These are phyloP conservation scores for Neocucurbitaria cava DNA, from an alignment of 2,329 filamentous ascomycete genomes.

Conservation along the genomic window DNA sequence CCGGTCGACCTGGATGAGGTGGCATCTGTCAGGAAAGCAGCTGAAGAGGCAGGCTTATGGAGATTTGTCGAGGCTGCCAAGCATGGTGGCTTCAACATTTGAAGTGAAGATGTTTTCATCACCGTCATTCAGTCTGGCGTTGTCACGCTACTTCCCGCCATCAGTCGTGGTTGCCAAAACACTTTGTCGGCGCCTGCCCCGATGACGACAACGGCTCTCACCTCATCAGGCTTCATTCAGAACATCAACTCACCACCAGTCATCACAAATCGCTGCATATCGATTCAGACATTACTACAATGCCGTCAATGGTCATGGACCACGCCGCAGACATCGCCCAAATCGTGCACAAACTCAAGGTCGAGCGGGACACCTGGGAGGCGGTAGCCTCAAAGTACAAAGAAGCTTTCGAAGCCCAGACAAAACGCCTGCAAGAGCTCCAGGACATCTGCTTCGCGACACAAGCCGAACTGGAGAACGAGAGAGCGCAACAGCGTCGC, in stretches of 20 bases:
- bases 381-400: conserved; percentile 37
- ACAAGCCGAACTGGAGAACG: conserved; percentile 43
- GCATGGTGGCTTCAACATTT: conserved; percentile 63
- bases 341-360: conserved; percentile 30
- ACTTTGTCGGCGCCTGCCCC: background rate
- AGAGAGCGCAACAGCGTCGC: conserved; percentile 26
- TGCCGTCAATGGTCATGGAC: conserved; percentile 9
- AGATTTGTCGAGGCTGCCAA: conserved; percentile 73
- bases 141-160: background rate
- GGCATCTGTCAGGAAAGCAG: conserved; percentile 69
- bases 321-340: conserved; percentile 16
- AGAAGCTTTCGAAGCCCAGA: conserved; percentile 35
- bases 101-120: conserved; percentile 4
- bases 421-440: conserved; percentile 27
- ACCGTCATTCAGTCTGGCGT: background rate
- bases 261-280: conserved; percentile 9
- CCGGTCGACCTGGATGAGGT: conserved; percentile 70
- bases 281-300: conserved; percentile 25
- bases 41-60: conserved; percentile 76
- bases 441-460: conserved; percentile 39
- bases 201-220: background rate
- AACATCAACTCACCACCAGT: background rate
- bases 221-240: background rate
- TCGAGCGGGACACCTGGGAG: conserved; percentile 40
- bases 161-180: background rate